Conservation (phyloP, 2,329 filamentous ascomycete species). For the Hawksworthiomyces lignivorus region DNA sequence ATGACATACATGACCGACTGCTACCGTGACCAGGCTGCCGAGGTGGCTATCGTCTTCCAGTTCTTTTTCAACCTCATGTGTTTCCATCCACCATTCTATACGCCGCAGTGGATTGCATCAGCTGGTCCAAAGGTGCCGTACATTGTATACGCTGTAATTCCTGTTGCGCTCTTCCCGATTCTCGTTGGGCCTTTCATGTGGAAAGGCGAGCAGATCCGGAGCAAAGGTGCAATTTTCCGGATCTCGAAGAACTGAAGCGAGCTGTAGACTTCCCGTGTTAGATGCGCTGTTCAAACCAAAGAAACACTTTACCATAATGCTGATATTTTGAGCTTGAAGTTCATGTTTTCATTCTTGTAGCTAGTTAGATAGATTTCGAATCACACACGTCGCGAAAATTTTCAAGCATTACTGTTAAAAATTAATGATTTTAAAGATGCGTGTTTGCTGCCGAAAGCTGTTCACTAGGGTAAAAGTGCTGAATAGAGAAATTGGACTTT, state of each 20-base stretch:
- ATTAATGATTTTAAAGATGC: too few relatives aligned
- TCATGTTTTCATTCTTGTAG: too few relatives aligned
- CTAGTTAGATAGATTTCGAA: too few relatives aligned
- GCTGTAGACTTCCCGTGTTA: too few relatives aligned
- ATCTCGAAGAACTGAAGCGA: neutral
- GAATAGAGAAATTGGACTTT: too few relatives aligned
- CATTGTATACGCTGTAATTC: constrained; percentile 12
- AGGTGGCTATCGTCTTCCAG: constrained; percentile 15
- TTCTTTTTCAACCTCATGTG: constrained; percentile 16
- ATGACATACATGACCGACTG: constrained; percentile 16
- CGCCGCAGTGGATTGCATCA: constrained; percentile 12
- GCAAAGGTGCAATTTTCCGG: constrained; percentile 1
- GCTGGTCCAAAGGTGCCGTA: constrained; percentile 12
- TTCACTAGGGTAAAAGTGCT: too few relatives aligned
- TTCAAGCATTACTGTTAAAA: too few relatives aligned
- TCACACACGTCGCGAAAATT: too few relatives aligned
- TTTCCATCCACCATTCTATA: constrained; percentile 15
- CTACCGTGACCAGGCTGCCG: constrained; percentile 14
- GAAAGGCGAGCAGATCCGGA: constrained; percentile 13
- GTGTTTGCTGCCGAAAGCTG: too few relatives aligned
- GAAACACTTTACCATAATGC: too few relatives aligned
- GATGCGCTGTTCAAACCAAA: too few relatives aligned
- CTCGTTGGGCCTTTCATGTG: constrained; percentile 12
- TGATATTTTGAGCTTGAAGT: too few relatives aligned
- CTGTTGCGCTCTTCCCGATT: constrained; percentile 11